Evolutionary conservation across 2,329 filamentous ascomycete genomes (phyloP), one percentile per base, ranked within the genome.

Genomic region (Aspergillus sclerotialis): DNA sequence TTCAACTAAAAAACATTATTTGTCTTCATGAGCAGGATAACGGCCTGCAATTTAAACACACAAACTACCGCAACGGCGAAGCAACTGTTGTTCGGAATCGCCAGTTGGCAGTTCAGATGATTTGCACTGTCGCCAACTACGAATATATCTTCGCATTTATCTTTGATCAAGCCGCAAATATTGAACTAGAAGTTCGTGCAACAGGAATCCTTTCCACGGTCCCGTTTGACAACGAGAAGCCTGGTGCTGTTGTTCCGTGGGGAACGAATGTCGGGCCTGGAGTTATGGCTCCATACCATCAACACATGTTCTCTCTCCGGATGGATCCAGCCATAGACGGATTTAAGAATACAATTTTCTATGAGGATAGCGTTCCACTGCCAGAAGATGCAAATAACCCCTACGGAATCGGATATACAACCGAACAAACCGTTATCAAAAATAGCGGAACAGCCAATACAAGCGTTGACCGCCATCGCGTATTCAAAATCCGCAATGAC

Each of bases 131-230:
- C 2, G 69, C 76, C 8, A 84, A 84, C 61, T 84, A 84, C 58
- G 80, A 84, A 52, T 85, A 84, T 52, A 82, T 84, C 47, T 69
- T 84, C 28, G 79, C 80, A 1, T 84, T 80, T 57, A 74, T 79
- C 35, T 82, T 85, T 63, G 81, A 83, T 53, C 80, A 84, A 56
- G 79, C 80, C 2, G 80, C 77, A 31, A 78, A 81, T 43, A 56
- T 84, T 32, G 69, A 70, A 44, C 81, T 83, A 44, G 81, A 85
- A 50, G 76, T 82, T 13, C 74, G 79, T 16, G 80, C 80, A 12
- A 84, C 80, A 0, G 80, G 80, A 5, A 81, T 84, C 36, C 64
- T 84, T 6, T 78, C 73, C 28, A 82, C 79, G 0, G 74, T 80
- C 32, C 78, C 78, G 1, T 78, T 83, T 43, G 79, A 83, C 42